Percentiles rank a stretch among this genome's conserved stretches.
Evolutionary conservation across 441 rosid genomes (phyloP).

Genomic region (Raphanus hybrid): DNA sequence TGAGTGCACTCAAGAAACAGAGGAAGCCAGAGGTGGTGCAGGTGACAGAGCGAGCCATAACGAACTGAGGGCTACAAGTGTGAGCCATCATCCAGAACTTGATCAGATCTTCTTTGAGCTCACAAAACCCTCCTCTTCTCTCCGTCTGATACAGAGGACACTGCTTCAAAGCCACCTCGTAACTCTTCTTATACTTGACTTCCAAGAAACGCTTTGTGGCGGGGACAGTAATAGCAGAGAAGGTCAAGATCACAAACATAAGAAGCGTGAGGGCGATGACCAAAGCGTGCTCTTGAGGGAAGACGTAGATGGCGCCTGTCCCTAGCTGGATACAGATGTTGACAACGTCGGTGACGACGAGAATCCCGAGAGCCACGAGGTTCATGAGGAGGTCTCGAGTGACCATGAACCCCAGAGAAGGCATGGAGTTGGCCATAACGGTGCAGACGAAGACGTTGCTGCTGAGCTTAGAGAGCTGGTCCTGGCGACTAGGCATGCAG

Average conservation of each 20-base stretch:
- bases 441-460: constrained; percentile 74
- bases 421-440: constrained; percentile 81
- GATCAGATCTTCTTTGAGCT: constrained; percentile 59
- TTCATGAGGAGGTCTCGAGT: constrained; percentile 58
- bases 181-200: constrained; percentile 57
- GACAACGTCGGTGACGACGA: constrained; percentile 67
- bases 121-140: constrained; percentile 30
- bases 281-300: constrained; percentile 69
- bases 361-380: constrained; percentile 67
- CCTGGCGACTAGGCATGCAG: constrained; percentile 78
- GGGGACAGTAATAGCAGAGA: constrained; percentile 66
- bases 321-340: constrained; percentile 78
- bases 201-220: constrained; percentile 60
- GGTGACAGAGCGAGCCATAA: constrained; percentile 73
- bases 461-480: constrained; percentile 90
- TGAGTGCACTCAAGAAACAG: constrained; percentile 49
- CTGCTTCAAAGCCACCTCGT: constrained; percentile 59
- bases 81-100: constrained; percentile 93
- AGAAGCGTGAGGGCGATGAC: constrained; percentile 64
- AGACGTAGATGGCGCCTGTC: constrained; percentile 75
- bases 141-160: constrained; percentile 33
- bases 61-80: constrained; percentile 85
- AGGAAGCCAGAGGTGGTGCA: constrained; percentile 68
- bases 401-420: constrained; percentile 82
- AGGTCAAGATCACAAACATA: constrained; percentile 59